Base-by-base conservation (phyloP, 73 alveolate genomes). In the Symbiodinium natans region DNA sequence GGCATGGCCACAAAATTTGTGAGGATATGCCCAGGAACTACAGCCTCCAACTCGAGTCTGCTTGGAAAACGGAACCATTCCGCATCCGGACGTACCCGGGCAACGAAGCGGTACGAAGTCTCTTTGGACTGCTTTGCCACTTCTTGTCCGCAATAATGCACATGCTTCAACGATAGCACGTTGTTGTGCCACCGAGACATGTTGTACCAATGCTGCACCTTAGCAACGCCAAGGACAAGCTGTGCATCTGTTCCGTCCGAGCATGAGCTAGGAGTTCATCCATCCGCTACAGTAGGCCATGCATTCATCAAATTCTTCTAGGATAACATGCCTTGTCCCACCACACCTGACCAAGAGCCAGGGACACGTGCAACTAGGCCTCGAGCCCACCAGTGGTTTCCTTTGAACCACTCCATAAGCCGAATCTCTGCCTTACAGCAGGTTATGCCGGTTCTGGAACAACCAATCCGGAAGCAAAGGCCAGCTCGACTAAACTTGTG, bases 1-100 rank as follows among this genome's bases (percentile, higher is more conserved):
- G 95, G 95, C 95, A 89, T 89, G 36, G 95, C 95, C 87, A 89
- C 95, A 29, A 63, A 89, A 52, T 89, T 89, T 2, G 87, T 77
- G 63, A 89, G 73, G 38, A 89, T 38, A 10, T 52, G 36, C 3
- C 94, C 94, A 39, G 94, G 33, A 2, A 73, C n/a, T 2, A n/a
- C 29, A 77, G 46, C 21, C 86, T 17, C 54, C 87, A 38, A 9
- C n/a, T 34, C 48, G n/a, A 77, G 46, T 15, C 41, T 38, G 71
- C 39, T 59, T 36, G 56, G 23, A 40, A 89, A 89, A 42, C 86
- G 59, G n/a, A 89, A 52, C 95, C 95, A 89, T 36, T 41, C 86
- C 15, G 75, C 95, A 68, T 89, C 95, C 8, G 95, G 95, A 21
- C 95, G 95, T 21, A 41, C 42, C 13, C 95, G 95, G 25, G 75